These are phyloP conservation scores for Exophiala viscosa DNA, from an alignment of 2,329 filamentous ascomycete genomes.

Conservation along the genomic window DNA sequence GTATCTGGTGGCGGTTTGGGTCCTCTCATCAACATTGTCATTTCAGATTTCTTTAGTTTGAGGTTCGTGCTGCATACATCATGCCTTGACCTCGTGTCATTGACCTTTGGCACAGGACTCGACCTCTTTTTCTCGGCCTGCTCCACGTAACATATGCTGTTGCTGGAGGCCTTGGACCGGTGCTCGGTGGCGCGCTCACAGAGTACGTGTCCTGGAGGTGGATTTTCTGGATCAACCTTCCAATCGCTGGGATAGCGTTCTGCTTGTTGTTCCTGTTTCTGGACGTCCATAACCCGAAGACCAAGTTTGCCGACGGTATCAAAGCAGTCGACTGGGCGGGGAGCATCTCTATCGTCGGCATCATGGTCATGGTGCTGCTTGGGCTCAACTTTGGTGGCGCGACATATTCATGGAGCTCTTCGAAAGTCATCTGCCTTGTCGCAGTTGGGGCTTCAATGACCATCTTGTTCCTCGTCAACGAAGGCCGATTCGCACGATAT, in stretches of 20 bases:
- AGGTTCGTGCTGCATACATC: conserved; percentile 33
- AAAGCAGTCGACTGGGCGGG: conserved; percentile 54
- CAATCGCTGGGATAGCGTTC: conserved; percentile 48
- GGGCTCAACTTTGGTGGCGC: conserved; percentile 81
- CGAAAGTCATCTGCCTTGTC: conserved; percentile 71
- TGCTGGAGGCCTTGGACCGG: conserved; percentile 50
- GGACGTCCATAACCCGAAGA: conserved; percentile 54
- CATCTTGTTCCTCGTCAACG: conserved; percentile 65
- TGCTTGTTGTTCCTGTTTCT: conserved; percentile 50
- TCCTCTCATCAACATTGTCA: conserved; percentile 50
- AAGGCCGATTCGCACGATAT: conserved; percentile 68
- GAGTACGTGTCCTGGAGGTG: conserved; percentile 48
- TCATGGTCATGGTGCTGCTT: conserved; percentile 82
- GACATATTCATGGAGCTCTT: conserved; percentile 67
- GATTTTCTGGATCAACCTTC: conserved; percentile 54
- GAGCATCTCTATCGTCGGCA: conserved; percentile 63
- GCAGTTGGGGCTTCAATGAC: conserved; percentile 65
- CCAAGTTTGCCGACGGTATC: conserved; percentile 37
- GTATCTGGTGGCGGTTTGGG: conserved; percentile 51
- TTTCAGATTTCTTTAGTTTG: conserved; percentile 55
- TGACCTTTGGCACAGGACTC: conserved; percentile 32
- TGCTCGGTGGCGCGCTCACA: conserved; percentile 51
- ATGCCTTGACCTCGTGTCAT: neutral
- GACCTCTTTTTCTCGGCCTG: conserved; percentile 50
- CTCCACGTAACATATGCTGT: conserved; percentile 54